phyloP scores from a whole-genome alignment of 2,329 filamentous ascomycete species.

The Monilinia aucupariae region DNA sequence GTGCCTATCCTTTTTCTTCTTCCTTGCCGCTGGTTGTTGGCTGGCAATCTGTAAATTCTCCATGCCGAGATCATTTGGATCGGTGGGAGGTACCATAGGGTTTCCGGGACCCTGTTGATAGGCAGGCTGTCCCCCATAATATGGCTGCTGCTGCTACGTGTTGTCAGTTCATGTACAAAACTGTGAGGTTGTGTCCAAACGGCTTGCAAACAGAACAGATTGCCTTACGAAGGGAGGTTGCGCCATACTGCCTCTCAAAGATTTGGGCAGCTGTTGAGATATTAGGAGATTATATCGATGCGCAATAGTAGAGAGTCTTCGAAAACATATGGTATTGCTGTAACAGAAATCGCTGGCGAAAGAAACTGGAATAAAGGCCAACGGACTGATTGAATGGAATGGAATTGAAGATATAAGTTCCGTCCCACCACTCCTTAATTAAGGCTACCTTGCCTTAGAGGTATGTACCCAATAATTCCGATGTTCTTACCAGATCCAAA shows the following conservation, averaged over 20 bases:
- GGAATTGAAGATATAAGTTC: conserved; percentile 12
- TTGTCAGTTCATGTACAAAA: conserved; percentile 2
- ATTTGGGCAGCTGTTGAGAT: conserved; percentile 1
- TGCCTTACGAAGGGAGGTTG: conserved; percentile 18
- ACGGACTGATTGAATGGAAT: not conserved
- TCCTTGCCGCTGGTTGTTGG: conserved; percentile 37
- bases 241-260: conserved; percentile 15
- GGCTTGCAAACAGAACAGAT: conserved; percentile 12
- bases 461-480: conserved; percentile 5
- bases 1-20: conserved; percentile 94
- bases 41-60: conserved; percentile 17
- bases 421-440: not conserved
- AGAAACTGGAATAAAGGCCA: not conserved
- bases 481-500: not conserved
- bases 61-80: conserved; percentile 17
- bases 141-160: conserved; percentile 10
- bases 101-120: not conserved
- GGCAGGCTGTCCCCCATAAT: conserved; percentile 10
- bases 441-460: conserved; percentile 16
- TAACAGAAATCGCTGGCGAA: conserved; percentile 1
- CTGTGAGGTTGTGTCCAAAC: not conserved
- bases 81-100: conserved; percentile 5
- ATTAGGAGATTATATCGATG: conserved; percentile 12
- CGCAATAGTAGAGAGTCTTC: not conserved
- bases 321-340: conserved; percentile 1